Evolutionary conservation across 2,329 filamentous ascomycete species (phyloP).

Genomic region (Sporothrix pallida): DNA sequence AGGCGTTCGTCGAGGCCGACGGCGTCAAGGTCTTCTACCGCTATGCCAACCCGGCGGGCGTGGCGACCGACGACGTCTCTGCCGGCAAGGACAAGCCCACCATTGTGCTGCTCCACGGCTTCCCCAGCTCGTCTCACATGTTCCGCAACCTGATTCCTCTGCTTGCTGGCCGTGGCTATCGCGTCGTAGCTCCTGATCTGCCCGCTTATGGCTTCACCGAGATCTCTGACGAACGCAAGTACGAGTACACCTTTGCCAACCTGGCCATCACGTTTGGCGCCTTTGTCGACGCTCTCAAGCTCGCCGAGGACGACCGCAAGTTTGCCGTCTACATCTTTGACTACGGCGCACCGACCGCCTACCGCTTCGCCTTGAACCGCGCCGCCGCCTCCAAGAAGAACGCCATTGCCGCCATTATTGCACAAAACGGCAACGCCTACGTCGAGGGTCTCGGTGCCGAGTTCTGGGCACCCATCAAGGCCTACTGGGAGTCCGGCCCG

Average conservation of each 20-base stretch:
- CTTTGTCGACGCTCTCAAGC: constrained; percentile 55
- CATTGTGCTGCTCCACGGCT: constrained; percentile 54
- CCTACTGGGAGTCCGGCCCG: constrained; percentile 53
- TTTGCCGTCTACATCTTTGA: constrained; percentile 67
- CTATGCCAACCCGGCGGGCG: constrained; percentile 40
- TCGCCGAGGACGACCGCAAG: constrained; percentile 44
- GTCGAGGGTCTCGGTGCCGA: constrained; percentile 56
- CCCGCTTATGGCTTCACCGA: constrained; percentile 65
- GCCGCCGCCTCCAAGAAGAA: constrained; percentile 45
- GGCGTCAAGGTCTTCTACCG: constrained; percentile 52
- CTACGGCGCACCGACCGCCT: constrained; percentile 63
- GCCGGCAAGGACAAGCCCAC: constrained; percentile 42
- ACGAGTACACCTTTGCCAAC: constrained; percentile 60
- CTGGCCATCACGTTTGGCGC: constrained; percentile 54
- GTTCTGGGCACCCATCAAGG: constrained; percentile 57
- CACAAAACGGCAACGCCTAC: constrained; percentile 68
- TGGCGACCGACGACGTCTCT: neutral
- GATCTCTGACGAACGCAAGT: constrained; percentile 49
- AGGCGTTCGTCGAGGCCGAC: constrained; percentile 36
- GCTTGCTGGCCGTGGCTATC: constrained; percentile 47
- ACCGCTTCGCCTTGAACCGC: constrained; percentile 58
- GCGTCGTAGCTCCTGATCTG: constrained; percentile 61
- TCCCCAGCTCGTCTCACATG: constrained; percentile 51
- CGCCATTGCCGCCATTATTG: constrained; percentile 56
- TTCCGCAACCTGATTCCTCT: constrained; percentile 54